phyloP scores from a whole-genome alignment of 306 rosid species.

The Adenanthera pavonina region DNA sequence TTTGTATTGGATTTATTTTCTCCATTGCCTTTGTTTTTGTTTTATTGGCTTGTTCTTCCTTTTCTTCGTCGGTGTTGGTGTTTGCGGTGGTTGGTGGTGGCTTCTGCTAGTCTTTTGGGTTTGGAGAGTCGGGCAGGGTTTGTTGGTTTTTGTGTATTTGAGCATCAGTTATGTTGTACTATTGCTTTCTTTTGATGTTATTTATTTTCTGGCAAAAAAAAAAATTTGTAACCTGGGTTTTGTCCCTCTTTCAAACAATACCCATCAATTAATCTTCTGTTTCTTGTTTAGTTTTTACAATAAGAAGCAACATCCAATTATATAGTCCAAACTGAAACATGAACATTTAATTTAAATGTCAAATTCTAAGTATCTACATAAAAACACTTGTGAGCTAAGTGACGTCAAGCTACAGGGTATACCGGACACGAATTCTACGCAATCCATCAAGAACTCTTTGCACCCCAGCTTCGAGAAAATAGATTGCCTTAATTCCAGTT shows the following conservation, averaged over 20 bases:
- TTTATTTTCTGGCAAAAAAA: no score
- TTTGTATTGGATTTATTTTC: no score
- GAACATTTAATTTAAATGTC: conserved; percentile 2
- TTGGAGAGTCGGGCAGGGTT: no score
- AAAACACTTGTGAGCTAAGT: background rate
- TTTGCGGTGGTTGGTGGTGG: no score
- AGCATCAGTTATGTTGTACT: no score
- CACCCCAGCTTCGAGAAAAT: conserved; percentile 20
- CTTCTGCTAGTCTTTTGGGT: no score
- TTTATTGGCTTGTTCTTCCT: no score
- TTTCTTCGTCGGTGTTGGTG: no score
- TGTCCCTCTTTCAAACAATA: background rate
- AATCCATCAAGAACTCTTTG: conserved; percentile 20
- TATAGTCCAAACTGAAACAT: conserved; percentile 5
- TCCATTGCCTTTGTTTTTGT: no score
- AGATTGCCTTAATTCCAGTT: conserved; percentile 19
- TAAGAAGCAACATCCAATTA: conserved; percentile 8
- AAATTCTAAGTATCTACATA: conserved; percentile 34
- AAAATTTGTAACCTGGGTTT: no score
- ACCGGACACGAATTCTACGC: conserved; percentile 22
- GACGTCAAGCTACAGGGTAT: conserved; percentile 20
- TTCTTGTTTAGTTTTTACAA: background rate
- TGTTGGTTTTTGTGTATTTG: no score
- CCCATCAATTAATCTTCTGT: background rate
- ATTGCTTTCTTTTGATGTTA: no score